phyloP scores from a whole-genome alignment of 768 basidiomycete genomes.

The Heimioporus sp. region DNA sequence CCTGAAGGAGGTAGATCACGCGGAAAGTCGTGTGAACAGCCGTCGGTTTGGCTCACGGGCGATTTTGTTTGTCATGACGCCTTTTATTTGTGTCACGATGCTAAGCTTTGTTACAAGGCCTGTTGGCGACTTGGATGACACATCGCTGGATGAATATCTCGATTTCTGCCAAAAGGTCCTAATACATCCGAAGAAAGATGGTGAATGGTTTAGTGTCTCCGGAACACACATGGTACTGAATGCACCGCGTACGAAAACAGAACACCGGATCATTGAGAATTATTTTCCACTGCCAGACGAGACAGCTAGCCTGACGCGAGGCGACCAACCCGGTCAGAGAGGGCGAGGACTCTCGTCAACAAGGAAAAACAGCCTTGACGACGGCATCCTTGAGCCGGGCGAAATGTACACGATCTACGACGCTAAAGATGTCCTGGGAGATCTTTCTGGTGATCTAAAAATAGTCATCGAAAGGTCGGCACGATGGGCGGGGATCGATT shows the following conservation, averaged over 20 bases:
- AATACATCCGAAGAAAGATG: conserved; percentile 28
- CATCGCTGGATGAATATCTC: conserved; percentile 61
- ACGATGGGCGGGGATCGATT: conserved; percentile 52
- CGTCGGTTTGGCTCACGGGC: conserved; percentile 43
- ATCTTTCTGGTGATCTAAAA: conserved; percentile 48
- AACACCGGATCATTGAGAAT: conserved; percentile 34
- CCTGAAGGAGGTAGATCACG: conserved; percentile 38
- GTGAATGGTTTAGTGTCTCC: conserved; percentile 19
- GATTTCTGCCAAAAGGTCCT: conserved; percentile 61
- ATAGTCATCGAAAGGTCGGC: conserved; percentile 52
- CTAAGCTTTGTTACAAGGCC: conserved; percentile 38
- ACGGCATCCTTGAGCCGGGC: conserved; percentile 46
- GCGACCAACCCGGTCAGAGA: neutral
- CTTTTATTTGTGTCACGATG: neutral
- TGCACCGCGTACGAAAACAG: conserved; percentile 14
- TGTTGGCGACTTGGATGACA: conserved; percentile 49
- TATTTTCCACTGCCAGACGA: conserved; percentile 40
- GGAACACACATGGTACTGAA: conserved; percentile 12
- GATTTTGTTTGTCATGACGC: conserved; percentile 42
- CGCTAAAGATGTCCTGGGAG: conserved; percentile 64
- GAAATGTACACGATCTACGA: conserved; percentile 63
- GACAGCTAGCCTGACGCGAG: neutral
- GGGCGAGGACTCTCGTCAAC: conserved; percentile 12
- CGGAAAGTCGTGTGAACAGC: conserved; percentile 28
- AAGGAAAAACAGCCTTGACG: conserved; percentile 2